Evolutionary conservation across 2,329 filamentous ascomycete species (phyloP), one percentile per base, ranked within the genome.

Genomic region (Fusarium concolor): DNA sequence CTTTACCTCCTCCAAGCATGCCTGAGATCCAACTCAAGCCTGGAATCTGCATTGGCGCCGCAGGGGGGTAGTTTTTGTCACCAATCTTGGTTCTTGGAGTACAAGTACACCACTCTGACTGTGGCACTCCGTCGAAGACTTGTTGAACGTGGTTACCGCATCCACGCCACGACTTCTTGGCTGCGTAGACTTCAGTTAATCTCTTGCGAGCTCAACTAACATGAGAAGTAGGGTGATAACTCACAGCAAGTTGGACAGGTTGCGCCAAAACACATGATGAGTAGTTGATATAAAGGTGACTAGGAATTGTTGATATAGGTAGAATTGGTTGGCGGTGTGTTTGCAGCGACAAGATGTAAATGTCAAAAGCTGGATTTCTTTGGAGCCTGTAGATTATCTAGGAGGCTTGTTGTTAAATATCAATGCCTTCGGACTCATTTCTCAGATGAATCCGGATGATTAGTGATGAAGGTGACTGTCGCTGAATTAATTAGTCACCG

Each of bases 61-160:
- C 77, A 6, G 81, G 82, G 41, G 83, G 83, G 56, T 84, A 85
- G 41, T 78, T 71, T 65, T 82, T 83, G 64, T 81, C 82, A 52
- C 79, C 71, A 52, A 84, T 74, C 47, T 78, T 79, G 54, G 82
- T 77, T 65, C 76, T 79, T 31, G 83, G 83, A 57, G 78, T 74
- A 75, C 83, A 85, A 10, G 78, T 80, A 75, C 83, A 85, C 83
- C 83, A 83, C 43, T 84, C 72, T 14, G 79, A 75, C 72, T 84
- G 79, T 29, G 81, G 76, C 6, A 85, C 76, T 56, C 79, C 77
- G 31, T 76, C 67, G 43, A 85, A 78, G n/a, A 82, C 83, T 15
- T 77, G 73, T 10, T 81, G 77, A 59, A 85, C 79, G 70, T 85
- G 83, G 56, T 65, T 77, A 49, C 83, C 83, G 76, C 83, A 85